Base-by-base conservation (phyloP, 148 eudicot genomes). In the Nepenthes mirabilis region DNA sequence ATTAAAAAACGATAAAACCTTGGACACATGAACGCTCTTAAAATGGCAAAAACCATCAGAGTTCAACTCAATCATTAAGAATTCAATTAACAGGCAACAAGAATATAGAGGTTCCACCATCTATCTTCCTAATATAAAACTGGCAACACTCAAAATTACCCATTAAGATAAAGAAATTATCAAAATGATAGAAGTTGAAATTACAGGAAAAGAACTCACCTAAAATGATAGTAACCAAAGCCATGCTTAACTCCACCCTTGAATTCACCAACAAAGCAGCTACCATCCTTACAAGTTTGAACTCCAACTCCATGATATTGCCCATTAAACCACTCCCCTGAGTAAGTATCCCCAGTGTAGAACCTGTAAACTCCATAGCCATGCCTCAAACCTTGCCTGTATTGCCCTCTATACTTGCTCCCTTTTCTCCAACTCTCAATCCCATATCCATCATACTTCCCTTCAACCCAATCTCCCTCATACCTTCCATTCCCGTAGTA, bases 401-500 rank as follows among this genome's bases (percentile, higher is more conserved):
- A 93, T 62, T 82, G 87, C 10, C 98, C 98, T 54, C 85, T 61
- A 47, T 88, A 93, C 23, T 77, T 62, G 36, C 98, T 93, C 5
- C 98, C 98, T 35, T 77, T 78, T 0, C 85, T 82, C 98, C 98
- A 93, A 48, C 87, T 82, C 70, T 93, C 98, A 3, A 93, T 78
- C 37, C 98, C 98, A 65, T 82, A 75, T 32, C 98, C 98, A 63
- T 93, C 98, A 53, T 88, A 88, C 32, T 53, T 79, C 32, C 94
- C 94, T 43, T 93, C 96, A 2, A 93, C 73, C 98, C 98, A 93
- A 74, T 93, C 96, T 1, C 98, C 98, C 59, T 93, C 98, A 47
- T 93, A 93, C 34, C 94, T 74, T 11, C 98, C 96, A 37, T 81
- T 88, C 9, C 69, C 75, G 51, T 70, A 73, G 77, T 83, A 93